Conservation (phyloP, 1,284 basidiomycete genomes). For the Malassezia brasiliensis region DNA sequence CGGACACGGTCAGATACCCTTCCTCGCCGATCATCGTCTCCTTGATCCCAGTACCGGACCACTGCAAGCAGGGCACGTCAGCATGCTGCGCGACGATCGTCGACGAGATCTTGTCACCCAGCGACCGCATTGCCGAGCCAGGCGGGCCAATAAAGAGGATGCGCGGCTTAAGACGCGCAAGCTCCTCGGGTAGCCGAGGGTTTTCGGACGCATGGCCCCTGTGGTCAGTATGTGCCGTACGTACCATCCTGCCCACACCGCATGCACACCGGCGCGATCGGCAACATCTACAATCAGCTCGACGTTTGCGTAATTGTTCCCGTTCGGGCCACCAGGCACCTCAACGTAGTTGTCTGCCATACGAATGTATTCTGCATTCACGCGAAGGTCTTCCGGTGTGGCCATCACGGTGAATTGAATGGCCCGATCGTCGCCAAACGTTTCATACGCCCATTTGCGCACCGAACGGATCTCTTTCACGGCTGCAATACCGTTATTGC, state of each 20-base stretch:
- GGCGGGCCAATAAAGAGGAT: slow-evolving; percentile 99
- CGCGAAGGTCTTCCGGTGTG: slow-evolving; percentile 87
- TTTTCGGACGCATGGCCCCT: slow-evolving; percentile 94
- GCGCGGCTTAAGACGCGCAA: slow-evolving; percentile 82
- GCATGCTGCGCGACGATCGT: slow-evolving; percentile 98
- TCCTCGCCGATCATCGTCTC: slow-evolving; percentile 75
- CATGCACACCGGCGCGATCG: slow-evolving; percentile 91
- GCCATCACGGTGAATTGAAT: slow-evolving; percentile 99
- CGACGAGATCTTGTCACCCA: slow-evolving; percentile 99
- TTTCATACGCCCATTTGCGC: slow-evolving; percentile 99
- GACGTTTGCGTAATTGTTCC: slow-evolving; percentile 99
- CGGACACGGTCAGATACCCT: slow-evolving; percentile 88
- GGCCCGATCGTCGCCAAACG: slow-evolving; percentile 88
- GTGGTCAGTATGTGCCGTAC: background rate
- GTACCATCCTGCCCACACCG: slow-evolving; percentile 96
- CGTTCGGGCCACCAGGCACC: slow-evolving; percentile 94
- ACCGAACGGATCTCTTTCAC: slow-evolving; percentile 99
- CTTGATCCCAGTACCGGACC: slow-evolving; percentile 90
- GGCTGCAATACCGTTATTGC: slow-evolving; percentile 76
- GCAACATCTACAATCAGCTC: slow-evolving; percentile 98
- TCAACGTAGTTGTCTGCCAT: slow-evolving; percentile 99
- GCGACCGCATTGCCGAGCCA: slow-evolving; percentile 94
- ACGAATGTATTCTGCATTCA: slow-evolving; percentile 98
- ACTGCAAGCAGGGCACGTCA: slow-evolving; percentile 95
- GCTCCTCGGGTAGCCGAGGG: slow-evolving; percentile 88